Evolutionary conservation across 176 grass and related monocot species (phyloP).

Genomic region (Oryza officinalis): DNA sequence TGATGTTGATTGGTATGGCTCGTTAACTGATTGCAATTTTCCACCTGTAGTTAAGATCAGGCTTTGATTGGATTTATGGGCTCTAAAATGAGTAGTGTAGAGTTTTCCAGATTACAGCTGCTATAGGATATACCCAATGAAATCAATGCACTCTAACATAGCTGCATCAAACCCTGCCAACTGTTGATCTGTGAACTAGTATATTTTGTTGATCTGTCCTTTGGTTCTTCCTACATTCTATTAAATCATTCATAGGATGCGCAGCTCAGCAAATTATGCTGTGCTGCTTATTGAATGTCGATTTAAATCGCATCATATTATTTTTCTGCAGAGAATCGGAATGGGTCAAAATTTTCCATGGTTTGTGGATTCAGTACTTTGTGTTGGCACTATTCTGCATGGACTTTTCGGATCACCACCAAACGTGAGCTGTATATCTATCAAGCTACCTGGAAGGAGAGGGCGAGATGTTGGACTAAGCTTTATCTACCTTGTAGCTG

Average conservation of each 20-base stretch:
- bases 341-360: conserved; percentile 84
- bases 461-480: conserved; percentile 61
- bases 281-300: conserved; percentile 7
- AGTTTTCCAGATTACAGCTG: not conserved
- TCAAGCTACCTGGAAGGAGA: conserved; percentile 49
- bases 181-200: not conserved
- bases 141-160: not conserved
- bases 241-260: not conserved
- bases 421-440: conserved; percentile 49
- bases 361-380: conserved; percentile 75
- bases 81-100: not conserved
- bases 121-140: conserved; percentile 1
- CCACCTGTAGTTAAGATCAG: not conserved
- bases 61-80: not conserved
- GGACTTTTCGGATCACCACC: conserved; percentile 74
- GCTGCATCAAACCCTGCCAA: not conserved
- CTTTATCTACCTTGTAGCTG: conserved; percentile 77
- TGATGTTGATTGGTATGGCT: not conserved
- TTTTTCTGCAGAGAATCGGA: conserved; percentile 73
- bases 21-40: not conserved
- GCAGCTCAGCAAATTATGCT: not conserved
- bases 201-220: not conserved
- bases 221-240: not conserved
- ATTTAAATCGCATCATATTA: conserved; percentile 1
- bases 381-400: conserved; percentile 81